Evolutionary conservation across 2,329 filamentous ascomycete species (phyloP), one percentile per base, ranked within the genome.

Genomic region (Colletotrichum lupini): DNA sequence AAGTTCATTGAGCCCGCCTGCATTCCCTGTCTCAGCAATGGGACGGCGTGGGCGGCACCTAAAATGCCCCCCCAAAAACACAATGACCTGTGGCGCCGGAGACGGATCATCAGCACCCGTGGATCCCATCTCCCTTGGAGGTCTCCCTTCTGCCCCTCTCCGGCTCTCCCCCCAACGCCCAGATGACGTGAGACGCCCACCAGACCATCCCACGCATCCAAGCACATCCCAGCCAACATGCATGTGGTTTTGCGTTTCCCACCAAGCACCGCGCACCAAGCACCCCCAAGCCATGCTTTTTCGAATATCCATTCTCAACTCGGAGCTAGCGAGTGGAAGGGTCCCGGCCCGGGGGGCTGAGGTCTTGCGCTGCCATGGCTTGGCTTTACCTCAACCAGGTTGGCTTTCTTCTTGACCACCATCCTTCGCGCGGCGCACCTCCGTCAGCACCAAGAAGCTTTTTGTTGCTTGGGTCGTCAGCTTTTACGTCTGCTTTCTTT

Each of bases 111-210:
- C 37, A 59, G 66, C 42, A 69, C 37, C 70, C 70, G 69, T 60
- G 53, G 42, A 49, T 49, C 19, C 16, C 37, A 42, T 19, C 37
- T 16, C 16, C 37, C 16, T 19, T 19, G 37, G 37, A 42, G 16
- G 37, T 7, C 42, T 49, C 42, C 37, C 42, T 22, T n/a, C 19
- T 49, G 19, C 42, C 42, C 42, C 42, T 49, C 42, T 35, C 32
- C 32, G 11, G 32, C 32, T 35, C 32, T 35, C 32, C 32, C 32
- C 42, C 42, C 16, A 49, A 22, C 66, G 69, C 16, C 66, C n/a
- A 46, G 66, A 72, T 72, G 70, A 72, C 70, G 65, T 72, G 66
- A 72, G 70, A 69, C 32, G 16, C 28, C 55, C 65, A 30, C 65
- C 12, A 55, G 28, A 30, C 59, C 59, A 28, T 32, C 16, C 24